Percentiles rank a stretch among this genome's conserved stretches.
These are phyloP conservation scores for Medicago ruthenica DNA, from an alignment of 306 rosid species.

Conservation along the genomic window DNA sequence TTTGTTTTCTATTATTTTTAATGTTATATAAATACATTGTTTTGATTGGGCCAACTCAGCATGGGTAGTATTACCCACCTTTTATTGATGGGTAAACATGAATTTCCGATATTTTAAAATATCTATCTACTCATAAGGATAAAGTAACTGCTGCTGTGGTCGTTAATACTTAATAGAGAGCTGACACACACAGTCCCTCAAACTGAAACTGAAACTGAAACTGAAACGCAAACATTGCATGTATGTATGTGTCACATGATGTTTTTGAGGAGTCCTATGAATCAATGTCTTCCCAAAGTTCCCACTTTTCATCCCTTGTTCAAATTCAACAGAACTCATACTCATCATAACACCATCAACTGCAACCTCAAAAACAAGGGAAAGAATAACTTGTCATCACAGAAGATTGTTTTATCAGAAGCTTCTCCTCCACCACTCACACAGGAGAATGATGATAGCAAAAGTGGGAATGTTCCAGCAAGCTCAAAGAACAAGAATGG, in stretches of 20 bases:
- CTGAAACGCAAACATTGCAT: too few relatives aligned
- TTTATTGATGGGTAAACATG: too few relatives aligned
- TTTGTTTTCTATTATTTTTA: too few relatives aligned
- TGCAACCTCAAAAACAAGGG: constrained; percentile 55
- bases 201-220: too few relatives aligned
- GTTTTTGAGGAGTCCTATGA: constrained; percentile 41
- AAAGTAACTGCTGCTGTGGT: constrained; percentile 58
- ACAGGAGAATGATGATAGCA: constrained; percentile 42
- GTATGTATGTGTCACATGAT: constrained; percentile 50
- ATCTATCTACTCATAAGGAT: constrained; percentile 47
- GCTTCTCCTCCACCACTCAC: constrained; percentile 67
- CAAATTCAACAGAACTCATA: constrained; percentile 35
- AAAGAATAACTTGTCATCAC: constrained; percentile 36
- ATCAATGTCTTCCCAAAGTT: constrained; percentile 51
- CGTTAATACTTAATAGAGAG: constrained; percentile 53
- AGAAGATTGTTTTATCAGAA: constrained; percentile 79
- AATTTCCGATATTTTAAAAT: too few relatives aligned
- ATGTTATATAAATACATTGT: too few relatives aligned
- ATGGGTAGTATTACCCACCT: too few relatives aligned
- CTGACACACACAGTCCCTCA: neutral
- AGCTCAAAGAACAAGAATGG: constrained; percentile 50
- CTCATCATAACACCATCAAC: constrained; percentile 13
- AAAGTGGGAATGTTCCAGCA: constrained; percentile 39
- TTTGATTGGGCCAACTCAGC: too few relatives aligned
- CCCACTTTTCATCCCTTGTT: constrained; percentile 47